A percentile compares a stretch with the other conserved stretches of the same genome.
These are phyloP conservation scores for Aegilops speltoides DNA, from an alignment of 176 grass and related monocot species.

Conservation along the genomic window DNA sequence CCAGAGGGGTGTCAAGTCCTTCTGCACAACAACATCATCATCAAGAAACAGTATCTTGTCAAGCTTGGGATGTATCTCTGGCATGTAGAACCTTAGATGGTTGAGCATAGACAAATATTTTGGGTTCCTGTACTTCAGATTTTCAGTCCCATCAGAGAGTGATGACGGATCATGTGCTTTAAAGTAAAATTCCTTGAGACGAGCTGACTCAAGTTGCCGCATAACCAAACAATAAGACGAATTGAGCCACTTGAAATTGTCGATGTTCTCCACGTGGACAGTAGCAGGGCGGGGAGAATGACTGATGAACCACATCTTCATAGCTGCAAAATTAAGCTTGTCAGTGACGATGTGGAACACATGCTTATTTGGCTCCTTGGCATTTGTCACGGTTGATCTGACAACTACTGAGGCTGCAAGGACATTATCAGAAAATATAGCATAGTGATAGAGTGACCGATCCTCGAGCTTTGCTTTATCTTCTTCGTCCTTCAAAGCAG, in stretches of 20 bases:
- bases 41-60: conserved; percentile 96
- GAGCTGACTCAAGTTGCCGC: conserved; percentile 89
- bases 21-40: conserved; percentile 95
- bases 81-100: conserved; percentile 97
- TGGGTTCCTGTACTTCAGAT: conserved; percentile 92
- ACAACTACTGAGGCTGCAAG: conserved; percentile 89
- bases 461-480: conserved; percentile 75
- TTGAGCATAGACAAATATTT: conserved; percentile 99
- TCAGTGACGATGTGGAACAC: conserved; percentile 96
- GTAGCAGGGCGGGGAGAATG: conserved; percentile 54
- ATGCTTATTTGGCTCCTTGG: conserved; percentile 85
- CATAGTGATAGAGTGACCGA: conserved; percentile 85
- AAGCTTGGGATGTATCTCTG: conserved; percentile 88
- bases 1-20: conserved; percentile 84
- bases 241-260: conserved; percentile 97
- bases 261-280: conserved; percentile 86
- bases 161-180: conserved; percentile 91
- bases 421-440: conserved; percentile 96
- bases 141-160: conserved; percentile 83
- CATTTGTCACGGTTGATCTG: conserved; percentile 71
- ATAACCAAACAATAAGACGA: conserved; percentile 91
- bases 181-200: conserved; percentile 96
- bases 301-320: conserved; percentile 93
- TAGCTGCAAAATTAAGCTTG: conserved; percentile 90
- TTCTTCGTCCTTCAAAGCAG: conserved; percentile 49